phyloP scores from a whole-genome alignment of 805 yeast genomes.

The Yarrowia hollandica region DNA sequence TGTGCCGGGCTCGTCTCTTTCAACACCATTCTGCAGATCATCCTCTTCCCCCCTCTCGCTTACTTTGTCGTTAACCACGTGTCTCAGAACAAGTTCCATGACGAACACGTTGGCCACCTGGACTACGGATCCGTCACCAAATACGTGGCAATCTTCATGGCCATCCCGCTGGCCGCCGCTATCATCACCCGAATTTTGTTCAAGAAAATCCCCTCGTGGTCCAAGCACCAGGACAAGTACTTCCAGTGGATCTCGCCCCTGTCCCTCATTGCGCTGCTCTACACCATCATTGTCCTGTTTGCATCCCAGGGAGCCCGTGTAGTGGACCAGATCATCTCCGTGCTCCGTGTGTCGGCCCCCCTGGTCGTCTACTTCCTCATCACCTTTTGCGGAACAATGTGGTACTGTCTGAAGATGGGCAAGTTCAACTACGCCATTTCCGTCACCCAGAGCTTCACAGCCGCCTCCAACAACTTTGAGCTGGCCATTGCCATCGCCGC shows the following conservation, averaged over 20 bases:
- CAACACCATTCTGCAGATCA: slow-evolving; percentile 53
- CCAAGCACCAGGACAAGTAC: slow-evolving; percentile 42
- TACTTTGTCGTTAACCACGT: slow-evolving; percentile 51
- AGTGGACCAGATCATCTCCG: slow-evolving; percentile 51
- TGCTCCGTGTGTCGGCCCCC: slow-evolving; percentile 53
- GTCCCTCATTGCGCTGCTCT: slow-evolving; percentile 54
- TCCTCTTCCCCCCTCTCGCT: slow-evolving; percentile 55
- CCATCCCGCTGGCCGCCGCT: slow-evolving; percentile 54
- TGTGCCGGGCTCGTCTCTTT: slow-evolving; percentile 56
- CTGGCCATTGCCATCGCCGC: slow-evolving; percentile 56
- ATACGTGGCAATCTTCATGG: slow-evolving; percentile 55
- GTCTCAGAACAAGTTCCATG: slow-evolving; percentile 35
- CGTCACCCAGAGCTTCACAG: slow-evolving; percentile 56
- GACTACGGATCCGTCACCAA: slow-evolving; percentile 47
- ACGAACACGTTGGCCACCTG: slow-evolving; percentile 33
- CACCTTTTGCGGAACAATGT: slow-evolving; percentile 49
- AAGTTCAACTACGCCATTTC: slow-evolving; percentile 43
- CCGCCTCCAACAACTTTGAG: slow-evolving; percentile 60
- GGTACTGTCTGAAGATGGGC: slow-evolving; percentile 38
- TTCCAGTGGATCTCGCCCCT: slow-evolving; percentile 50
- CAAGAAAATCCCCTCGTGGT: slow-evolving; percentile 36
- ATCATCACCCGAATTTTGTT: slow-evolving; percentile 46
- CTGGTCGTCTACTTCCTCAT: slow-evolving; percentile 50
- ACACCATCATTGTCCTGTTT: slow-evolving; percentile 54
- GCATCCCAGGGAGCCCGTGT: slow-evolving; percentile 53